phyloP scores from a whole-genome alignment of 2,329 filamentous ascomycete genomes.

The Trematosphaeria pertusa region DNA sequence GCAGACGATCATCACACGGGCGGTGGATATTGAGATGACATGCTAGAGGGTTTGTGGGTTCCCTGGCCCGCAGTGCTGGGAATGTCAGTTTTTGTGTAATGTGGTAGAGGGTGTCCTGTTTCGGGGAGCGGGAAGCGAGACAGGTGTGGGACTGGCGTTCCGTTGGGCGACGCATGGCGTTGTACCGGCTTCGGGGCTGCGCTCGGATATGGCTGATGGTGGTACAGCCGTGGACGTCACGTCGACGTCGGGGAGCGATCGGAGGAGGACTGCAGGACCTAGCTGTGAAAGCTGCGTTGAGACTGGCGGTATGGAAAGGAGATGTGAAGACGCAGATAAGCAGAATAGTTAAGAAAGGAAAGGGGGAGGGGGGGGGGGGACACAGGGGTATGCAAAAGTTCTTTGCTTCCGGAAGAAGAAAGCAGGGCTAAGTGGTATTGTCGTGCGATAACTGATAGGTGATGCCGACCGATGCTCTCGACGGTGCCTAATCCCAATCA shows the following conservation, averaged over 20 bases:
- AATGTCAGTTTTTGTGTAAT: constrained; percentile 16
- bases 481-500: not conserved
- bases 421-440: constrained; percentile 14
- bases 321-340: constrained; percentile 6
- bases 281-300: not conserved
- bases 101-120: constrained; percentile 5
- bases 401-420: constrained; percentile 1
- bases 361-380: no score
- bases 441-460: constrained; percentile 9
- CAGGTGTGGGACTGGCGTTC: constrained; percentile 12
- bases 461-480: constrained; percentile 4
- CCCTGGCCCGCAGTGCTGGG: constrained; percentile 15
- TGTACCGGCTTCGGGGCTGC: not conserved
- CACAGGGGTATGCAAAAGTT: not conserved
- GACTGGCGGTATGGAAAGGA: constrained; percentile 2
- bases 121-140: constrained; percentile 15
- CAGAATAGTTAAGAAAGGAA: no score
- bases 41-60: constrained; percentile 1
- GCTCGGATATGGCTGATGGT: constrained; percentile 10
- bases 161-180: constrained; percentile 2
- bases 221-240: constrained; percentile 6
- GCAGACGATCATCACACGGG: not conserved
- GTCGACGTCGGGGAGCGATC: not conserved
- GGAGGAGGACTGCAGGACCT: constrained; percentile 1
- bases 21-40: no score